Conservation (phyloP, 2,329 filamentous ascomycete genomes). For the Phyllosticta citribraziliensis region DNA sequence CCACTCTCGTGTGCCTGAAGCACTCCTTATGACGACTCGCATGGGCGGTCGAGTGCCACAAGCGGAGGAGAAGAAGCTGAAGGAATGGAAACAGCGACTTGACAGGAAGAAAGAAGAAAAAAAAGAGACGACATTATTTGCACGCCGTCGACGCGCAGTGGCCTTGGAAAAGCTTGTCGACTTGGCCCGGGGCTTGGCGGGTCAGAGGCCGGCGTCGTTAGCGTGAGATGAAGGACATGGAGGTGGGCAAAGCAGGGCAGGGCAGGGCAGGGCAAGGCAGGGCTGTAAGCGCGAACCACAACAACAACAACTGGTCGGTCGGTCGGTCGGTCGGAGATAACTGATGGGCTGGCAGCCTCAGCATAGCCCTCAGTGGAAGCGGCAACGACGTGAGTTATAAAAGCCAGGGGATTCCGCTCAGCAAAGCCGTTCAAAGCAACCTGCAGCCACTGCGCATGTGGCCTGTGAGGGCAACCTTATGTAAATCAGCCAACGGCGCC, state of each 20-base stretch:
- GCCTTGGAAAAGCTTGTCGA: background rate
- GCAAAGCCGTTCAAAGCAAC: background rate
- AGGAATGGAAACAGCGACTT: too few relatives aligned
- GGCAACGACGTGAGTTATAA: background rate
- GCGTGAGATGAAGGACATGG: background rate
- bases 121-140: background rate
- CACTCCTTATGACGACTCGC: background rate
- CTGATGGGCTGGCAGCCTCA: background rate
- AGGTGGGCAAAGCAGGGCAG: background rate
- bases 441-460: background rate
- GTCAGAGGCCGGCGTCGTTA: background rate
- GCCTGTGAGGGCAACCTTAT: conserved; percentile 6
- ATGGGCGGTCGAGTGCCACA: background rate
- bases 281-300: background rate
- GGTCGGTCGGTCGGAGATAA: background rate
- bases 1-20: background rate
- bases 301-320: background rate
- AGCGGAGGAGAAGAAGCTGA: background rate
- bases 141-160: background rate
- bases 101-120: background rate
- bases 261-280: background rate
- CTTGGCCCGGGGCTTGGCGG: background rate
- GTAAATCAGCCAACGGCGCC: conserved; percentile 8
- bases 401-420: background rate
- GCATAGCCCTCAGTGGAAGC: too few relatives aligned